Evolutionary conservation across 305 asterid genomes (phyloP).

Genomic region (Fraxinus albicans): DNA sequence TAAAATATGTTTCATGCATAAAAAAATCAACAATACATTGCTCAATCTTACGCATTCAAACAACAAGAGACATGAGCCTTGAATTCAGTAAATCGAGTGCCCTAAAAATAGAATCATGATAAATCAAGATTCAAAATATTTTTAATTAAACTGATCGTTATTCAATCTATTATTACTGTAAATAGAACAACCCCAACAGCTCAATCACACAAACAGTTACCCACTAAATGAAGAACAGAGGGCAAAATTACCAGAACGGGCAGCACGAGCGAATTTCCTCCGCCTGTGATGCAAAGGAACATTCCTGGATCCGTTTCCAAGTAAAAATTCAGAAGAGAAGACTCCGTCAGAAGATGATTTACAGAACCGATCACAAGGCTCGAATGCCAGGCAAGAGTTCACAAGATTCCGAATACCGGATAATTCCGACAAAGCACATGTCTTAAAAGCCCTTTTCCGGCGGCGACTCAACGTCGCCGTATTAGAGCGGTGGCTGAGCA

Average conservation of each 20-base stretch:
- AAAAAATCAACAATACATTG: constrained; percentile 9
- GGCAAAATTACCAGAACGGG: constrained; percentile 50
- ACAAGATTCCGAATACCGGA: constrained; percentile 40
- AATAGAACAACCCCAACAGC: not conserved
- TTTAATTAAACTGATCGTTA: not conserved
- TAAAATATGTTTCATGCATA: constrained; percentile 22
- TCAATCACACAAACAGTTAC: not conserved
- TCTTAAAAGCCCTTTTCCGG: constrained; percentile 39
- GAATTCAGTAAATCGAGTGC: not conserved
- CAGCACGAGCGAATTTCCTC: constrained; percentile 30
- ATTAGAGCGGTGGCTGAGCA: constrained; percentile 15
- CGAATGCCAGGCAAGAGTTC: constrained; percentile 50
- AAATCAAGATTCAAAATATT: not conserved
- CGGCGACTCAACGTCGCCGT: constrained; percentile 33
- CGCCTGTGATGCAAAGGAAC: constrained; percentile 35
- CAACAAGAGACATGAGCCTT: not conserved
- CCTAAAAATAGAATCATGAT: not conserved
- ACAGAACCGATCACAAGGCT: constrained; percentile 53
- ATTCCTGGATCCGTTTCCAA: constrained; percentile 44
- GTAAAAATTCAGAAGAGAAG: constrained; percentile 39
- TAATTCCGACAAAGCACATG: constrained; percentile 27
- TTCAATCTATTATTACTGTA: not conserved
- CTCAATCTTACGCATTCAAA: not conserved
- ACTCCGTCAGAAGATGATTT: constrained; percentile 31
- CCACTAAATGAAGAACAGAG: not conserved